Base-by-base conservation (phyloP, 2,329 filamentous ascomycete genomes). In the Fragosphaeria purpurea region DNA sequence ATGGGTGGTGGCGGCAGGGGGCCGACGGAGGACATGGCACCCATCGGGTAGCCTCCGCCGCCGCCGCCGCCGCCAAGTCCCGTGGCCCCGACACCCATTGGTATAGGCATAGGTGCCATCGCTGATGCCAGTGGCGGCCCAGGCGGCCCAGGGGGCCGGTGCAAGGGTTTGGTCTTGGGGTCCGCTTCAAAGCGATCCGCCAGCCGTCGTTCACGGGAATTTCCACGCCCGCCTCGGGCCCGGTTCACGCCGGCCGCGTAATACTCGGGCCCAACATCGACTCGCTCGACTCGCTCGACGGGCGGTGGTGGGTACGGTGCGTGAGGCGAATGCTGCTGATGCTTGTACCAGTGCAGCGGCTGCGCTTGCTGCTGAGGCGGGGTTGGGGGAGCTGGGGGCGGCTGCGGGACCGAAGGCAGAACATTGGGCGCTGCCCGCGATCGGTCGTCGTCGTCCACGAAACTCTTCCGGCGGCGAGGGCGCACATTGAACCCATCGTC, bases 361-460 rank as follows among this genome's bases (percentile, higher is more conserved):
- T 37, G 35, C 35, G 11, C 7, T 11, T 47, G 53, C 22, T 47
- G 49, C n/a, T 47, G 46, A 35, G 34, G 55, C 7, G 53, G 60
- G 7, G 58, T 50, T 7, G 58, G n/a, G 44, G 50, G 39, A 2
- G 51, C 46, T 10, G 54, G 54, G 10, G 47, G 49, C 6, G 64
- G 66, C 22, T 60, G 61, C 2, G 63, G 61, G 5, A 62, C 60
- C 37, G 61, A 62, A n/a, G 67, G 68, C 31, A 67, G 60, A 34
- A 65, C 57, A 9, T 66, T 60, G 4, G 62, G 65, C 30, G 66
- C 67, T 12, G 67, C 61, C 41, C 67, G 61, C 48, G 67, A 65
- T 44, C 70, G 65, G 53, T 79, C 82, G 53, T 79, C 70, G 33
- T 83, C 77, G 52, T 81, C 81, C 72, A 81, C 74, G 58, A 80